Evolutionary conservation across 225 moss, liverwort and hornwort genomes (phyloP), one percentile per base, ranked within the genome.

Genomic region (Polytrichum commune): DNA sequence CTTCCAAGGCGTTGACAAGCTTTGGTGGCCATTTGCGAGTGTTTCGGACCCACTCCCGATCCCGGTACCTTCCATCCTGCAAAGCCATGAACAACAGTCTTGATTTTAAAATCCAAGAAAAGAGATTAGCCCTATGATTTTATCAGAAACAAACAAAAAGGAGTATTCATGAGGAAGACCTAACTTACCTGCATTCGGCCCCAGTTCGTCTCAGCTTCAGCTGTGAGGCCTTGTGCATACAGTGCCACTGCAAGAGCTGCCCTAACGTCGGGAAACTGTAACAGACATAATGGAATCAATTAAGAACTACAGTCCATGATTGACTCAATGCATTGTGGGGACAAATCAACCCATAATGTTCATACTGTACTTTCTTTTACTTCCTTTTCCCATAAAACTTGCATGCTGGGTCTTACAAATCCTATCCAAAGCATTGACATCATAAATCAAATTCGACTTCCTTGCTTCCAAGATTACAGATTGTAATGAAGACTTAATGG

Each of bases 181-280:
- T 2, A 8, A 64, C 9, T 74, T 68, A 92, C 96, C 93, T 98
- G 84, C 57, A 98, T 75, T 65, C 91, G 95, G 7, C 85, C 89
- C 98, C 98, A 95, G 85, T 95, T 98, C 10, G 86, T 95, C 78
- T 98, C 98, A 60, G 98, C 95, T 85, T 95, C 98, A 33, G 86
- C 91, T 70, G 87, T 91, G 13, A 91, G 60, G 25, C 98, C 95
- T 80, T 90, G 89, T 27, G 91, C 93, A 62, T 95, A 98, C 55
- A 98, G 80, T 2, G 98, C 76, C 30, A 98, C 95, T 29, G 98
- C 98, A 62, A 98, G 73, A 18, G 98, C 98, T 64, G 98, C 98
- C 83, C 98, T 90, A 22, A 98, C 83, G 71, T 98, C 98, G 67
- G 92, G 91, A 83, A 98, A 98, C 95, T 96, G 83, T 9, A 69